A percentile compares a stretch with the other conserved stretches of the same genome.
phyloP scores from a whole-genome alignment of 306 rosid genomes.

The Canavalia ensiformis region DNA sequence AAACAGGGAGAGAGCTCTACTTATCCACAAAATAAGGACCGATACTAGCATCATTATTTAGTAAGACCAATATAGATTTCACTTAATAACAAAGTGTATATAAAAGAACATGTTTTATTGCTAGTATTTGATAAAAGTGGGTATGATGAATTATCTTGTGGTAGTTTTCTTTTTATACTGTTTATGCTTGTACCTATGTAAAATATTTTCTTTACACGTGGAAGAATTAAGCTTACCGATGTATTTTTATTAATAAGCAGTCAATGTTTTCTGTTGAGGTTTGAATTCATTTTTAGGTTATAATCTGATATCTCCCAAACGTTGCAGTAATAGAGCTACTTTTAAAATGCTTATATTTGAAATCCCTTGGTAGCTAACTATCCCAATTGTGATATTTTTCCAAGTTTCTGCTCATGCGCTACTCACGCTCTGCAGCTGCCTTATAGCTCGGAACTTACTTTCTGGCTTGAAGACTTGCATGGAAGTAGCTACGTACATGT shows the following conservation, averaged over 20 bases:
- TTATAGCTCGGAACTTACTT: conserved; percentile 81
- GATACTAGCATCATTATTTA: no score
- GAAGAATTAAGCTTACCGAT: background rate
- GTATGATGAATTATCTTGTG: background rate
- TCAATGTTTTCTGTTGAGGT: background rate
- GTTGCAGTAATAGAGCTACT: background rate
- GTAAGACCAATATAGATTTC: no score
- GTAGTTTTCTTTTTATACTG: background rate
- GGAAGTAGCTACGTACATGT: conserved; percentile 81
- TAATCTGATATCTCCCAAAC: background rate
- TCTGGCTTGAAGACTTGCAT: conserved; percentile 85
- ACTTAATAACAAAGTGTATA: no score
- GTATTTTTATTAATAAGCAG: background rate
- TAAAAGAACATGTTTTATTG: no score
- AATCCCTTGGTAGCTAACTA: background rate
- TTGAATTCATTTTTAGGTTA: background rate
- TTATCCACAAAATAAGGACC: no score
- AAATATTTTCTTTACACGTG: background rate
- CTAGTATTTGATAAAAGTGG: no score
- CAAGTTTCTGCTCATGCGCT: conserved; percentile 32
- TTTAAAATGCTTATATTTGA: background rate
- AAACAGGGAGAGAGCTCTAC: no score
- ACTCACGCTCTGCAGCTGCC: conserved; percentile 74
- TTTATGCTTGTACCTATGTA: background rate
- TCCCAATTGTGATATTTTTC: background rate